Base-by-base conservation (phyloP, 2,329 filamentous ascomycete genomes). In the Penicillium sp. region DNA sequence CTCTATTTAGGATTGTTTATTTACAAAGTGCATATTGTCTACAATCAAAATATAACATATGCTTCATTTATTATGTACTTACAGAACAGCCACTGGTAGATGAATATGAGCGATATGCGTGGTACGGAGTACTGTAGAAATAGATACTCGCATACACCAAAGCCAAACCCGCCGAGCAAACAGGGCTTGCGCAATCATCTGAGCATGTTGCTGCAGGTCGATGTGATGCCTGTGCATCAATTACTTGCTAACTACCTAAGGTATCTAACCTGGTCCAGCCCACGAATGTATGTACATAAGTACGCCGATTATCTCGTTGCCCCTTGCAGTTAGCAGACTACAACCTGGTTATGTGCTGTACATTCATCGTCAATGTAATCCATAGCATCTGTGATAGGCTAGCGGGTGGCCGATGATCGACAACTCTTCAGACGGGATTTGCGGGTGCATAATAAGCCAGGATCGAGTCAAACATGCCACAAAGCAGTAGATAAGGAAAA, bases 121-220 rank as follows among this genome's bases (percentile, higher is more conserved):
- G n/a, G n/a, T n/a, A n/a, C n/a, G n/a, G n/a, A n/a, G n/a, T 22
- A 22, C 19, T 22, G 3, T 22, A 22, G 7, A 25, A 25, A 25
- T 6, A 25, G 22, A 14, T 28, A 12, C 11, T 16, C 14, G 13
- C 13, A 10, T 28, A 27, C n/a, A n/a, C 13, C 13, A 31, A 5
- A 30, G n/a, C 5, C 5, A 34, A 37, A 29, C 18, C 29, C 19
- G 19, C 44, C 29, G 44, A 40, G 38, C 36, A 22, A 28, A 49
- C 38, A 40, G 31, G 40, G 45, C 51, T 49, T 41, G 45, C 50
- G 57, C 53, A 52, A 31, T 38, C n/a, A 34, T 35, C 43, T 14
- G 36, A 31, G 50, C 43, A 43, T 31, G 33, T 22, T 22, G 19
- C 35, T 44, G 53, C 42, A 48, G 47, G 52, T 57, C 41, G 35